Percentiles rank a stretch among this genome's conserved stretches.
These are phyloP conservation scores for Echites panduratus DNA, from an alignment of 257 asterid species.

Conservation along the genomic window DNA sequence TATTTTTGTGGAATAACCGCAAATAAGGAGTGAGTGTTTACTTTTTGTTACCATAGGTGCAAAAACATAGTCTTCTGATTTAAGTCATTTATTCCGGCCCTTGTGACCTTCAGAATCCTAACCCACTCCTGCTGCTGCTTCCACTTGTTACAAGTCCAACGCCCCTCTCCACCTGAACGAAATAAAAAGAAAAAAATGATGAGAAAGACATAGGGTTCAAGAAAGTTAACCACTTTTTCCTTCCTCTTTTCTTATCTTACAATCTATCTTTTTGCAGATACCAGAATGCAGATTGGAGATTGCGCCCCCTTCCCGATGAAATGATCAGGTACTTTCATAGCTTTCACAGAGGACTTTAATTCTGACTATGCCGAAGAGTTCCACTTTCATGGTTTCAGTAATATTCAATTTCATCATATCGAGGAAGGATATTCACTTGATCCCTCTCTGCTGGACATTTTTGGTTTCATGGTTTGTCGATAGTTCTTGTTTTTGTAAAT, in stretches of 20 bases:
- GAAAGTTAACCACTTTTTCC: background rate
- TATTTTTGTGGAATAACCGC: conserved; percentile 90
- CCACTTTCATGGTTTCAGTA: background rate
- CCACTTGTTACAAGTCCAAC: too few relatives aligned
- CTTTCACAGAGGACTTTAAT: conserved; percentile 3
- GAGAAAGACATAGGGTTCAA: background rate
- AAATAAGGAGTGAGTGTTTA: conserved; percentile 75
- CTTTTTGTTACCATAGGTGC: conserved; percentile 11
- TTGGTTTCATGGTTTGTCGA: background rate
- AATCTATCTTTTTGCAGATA: conserved; percentile 45
- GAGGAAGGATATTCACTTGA: background rate
- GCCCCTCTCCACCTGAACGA: too few relatives aligned
- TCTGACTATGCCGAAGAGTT: background rate
- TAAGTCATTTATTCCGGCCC: background rate
- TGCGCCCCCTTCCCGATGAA: conserved; percentile 84
- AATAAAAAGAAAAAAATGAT: background rate
- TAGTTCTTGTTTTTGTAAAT: background rate
- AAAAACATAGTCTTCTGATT: background rate
- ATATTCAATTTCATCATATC: background rate
- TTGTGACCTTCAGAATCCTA: background rate
- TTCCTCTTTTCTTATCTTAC: conserved; percentile 12
- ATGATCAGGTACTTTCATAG: conserved; percentile 59
- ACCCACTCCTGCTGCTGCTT: too few relatives aligned
- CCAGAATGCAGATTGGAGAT: conserved; percentile 99
- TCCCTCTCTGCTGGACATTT: background rate